A percentile compares a stretch with the other conserved stretches of the same genome.
Evolutionary conservation across 2,329 filamentous ascomycete species (phyloP).

Genomic region (Colletotrichum sp.): DNA sequence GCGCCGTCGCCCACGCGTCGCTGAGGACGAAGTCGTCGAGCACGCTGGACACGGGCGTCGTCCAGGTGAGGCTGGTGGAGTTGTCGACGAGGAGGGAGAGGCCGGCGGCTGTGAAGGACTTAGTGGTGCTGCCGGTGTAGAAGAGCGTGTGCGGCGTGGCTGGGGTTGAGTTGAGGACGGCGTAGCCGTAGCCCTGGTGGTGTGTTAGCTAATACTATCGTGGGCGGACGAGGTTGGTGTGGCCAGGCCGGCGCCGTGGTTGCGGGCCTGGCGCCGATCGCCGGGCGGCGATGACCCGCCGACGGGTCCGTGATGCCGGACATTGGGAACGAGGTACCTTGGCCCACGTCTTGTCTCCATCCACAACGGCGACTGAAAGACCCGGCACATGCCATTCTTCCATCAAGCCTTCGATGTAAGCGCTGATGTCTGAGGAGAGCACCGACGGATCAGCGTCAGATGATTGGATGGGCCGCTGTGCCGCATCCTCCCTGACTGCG

Average conservation of each 20-base stretch:
- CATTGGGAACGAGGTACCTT: conserved; percentile 27
- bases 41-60: conserved; percentile 49
- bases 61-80: conserved; percentile 43
- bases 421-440: neutral
- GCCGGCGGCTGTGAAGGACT: conserved; percentile 56
- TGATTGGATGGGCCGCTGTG: neutral
- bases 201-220: neutral
- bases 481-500: neutral
- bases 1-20: conserved; percentile 49
- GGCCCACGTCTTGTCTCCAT: conserved; percentile 39
- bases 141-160: conserved; percentile 56
- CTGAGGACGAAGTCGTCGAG: conserved; percentile 58
- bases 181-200: conserved; percentile 42
- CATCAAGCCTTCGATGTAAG: conserved; percentile 31
- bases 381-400: conserved; percentile 44
- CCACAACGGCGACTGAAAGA: conserved; percentile 44
- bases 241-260: neutral
- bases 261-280: neutral
- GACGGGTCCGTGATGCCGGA: neutral
- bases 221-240: neutral
- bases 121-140: conserved; percentile 61
- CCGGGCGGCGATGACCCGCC: neutral
- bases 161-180: conserved; percentile 34
- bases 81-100: conserved; percentile 55
- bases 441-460: neutral